These are phyloP conservation scores for Phaffia rhodozyma DNA, from an alignment of 1,284 basidiomycete species.

Conservation along the genomic window DNA sequence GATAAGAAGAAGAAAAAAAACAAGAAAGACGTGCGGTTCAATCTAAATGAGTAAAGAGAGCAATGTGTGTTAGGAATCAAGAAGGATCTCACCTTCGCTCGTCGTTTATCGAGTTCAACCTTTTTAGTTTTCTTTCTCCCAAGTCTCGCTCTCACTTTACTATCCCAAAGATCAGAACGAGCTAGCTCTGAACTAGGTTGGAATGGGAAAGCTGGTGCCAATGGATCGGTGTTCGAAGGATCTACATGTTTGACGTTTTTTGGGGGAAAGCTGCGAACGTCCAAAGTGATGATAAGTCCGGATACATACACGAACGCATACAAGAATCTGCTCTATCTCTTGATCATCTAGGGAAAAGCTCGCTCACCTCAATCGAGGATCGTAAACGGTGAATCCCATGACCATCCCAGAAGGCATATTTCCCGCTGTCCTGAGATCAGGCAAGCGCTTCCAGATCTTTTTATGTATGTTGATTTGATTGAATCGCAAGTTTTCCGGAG, in stretches of 20 bases:
- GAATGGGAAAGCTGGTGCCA: constrained; percentile 31
- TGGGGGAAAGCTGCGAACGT: constrained; percentile 55
- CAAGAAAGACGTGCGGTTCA: neutral
- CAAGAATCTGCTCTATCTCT: neutral
- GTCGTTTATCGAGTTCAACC: constrained; percentile 65
- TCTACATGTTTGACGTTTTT: constrained; percentile 48
- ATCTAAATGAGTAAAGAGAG: neutral
- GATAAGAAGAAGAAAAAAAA: neutral
- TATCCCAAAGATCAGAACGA: constrained; percentile 58
- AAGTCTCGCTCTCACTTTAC: constrained; percentile 42
- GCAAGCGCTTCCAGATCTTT: constrained; percentile 60
- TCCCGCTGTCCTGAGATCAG: constrained; percentile 49
- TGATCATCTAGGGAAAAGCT: neutral
- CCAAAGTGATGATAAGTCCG: neutral
- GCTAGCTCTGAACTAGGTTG: constrained; percentile 51
- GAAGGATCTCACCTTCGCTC: constrained; percentile 46
- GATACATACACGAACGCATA: neutral
- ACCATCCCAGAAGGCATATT: constrained; percentile 59
- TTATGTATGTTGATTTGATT: constrained; percentile 27
- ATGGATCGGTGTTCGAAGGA: constrained; percentile 23
- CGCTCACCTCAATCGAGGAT: constrained; percentile 59
- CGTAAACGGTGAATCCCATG: constrained; percentile 61
- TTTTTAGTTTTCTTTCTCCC: constrained; percentile 62
- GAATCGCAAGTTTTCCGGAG: no score
- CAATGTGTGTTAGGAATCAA: neutral